Base-by-base conservation (phyloP, 2,329 filamentous ascomycete genomes). In the Pyricularia sp. region DNA sequence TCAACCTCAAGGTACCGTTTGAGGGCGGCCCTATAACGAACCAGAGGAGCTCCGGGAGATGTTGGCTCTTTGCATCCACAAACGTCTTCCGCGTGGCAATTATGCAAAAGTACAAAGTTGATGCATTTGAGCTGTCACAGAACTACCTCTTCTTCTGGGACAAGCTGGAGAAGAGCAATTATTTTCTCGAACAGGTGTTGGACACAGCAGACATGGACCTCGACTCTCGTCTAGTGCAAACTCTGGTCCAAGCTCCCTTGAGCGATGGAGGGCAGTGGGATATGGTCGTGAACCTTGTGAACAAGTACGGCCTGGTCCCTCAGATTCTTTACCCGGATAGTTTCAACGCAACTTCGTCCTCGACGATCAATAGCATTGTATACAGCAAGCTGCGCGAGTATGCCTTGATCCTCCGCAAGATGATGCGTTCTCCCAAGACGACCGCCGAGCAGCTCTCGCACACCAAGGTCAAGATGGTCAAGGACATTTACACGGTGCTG, bases 131-230 rank as follows among this genome's bases (percentile, higher is more conserved):
- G 79, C 81, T 96, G n/a, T 92, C 88, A 33, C 92, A 96, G 76
- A 82, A 88, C 1, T 96, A 96, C 71, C 82, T 96, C 4, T 96
- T 93, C 78, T 96, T 91, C 81, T 96, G 89, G 88, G 92, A 96
- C 75, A 96, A 96, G 78, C 84, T 96, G 24, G 92, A 96, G 75
- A 96, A 96, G 76, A 82, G 88, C 9, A 96, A 96, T 75, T 96
- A 84, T 79, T 96, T 96, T 77, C 82, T 96, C 22, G 91, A 96
- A 76, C 88, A 90, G 71, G 84, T 93, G 67, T 83, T 96, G 65
- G 86, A 90, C 68, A 96, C 91, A 0, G 82, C 84, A 0, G 78
- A 79, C 63, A 82, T 91, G 70, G 85, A 88, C 40, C 80, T 96
- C 1, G 89, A 93, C 68, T 82, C 86, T 26, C 79, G 92, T 10